phyloP scores from a whole-genome alignment of 2,329 filamentous ascomycete species.

The Verticillium longisporum region DNA sequence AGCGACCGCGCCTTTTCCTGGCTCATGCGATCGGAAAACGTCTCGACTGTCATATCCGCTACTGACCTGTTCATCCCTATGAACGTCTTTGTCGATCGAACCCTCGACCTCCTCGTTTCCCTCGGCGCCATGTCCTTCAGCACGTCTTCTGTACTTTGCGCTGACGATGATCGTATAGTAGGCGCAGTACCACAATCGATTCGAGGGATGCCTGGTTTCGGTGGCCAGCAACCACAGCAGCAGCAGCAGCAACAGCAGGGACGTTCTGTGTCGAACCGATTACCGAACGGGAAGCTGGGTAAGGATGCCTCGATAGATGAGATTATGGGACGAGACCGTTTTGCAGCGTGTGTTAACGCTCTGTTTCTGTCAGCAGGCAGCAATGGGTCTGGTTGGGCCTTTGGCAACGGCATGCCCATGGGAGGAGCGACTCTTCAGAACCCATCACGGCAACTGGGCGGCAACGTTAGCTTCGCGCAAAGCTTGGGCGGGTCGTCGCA shows the following conservation, averaged over 20 bases:
- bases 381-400: constrained; percentile 53
- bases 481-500: constrained; percentile 54
- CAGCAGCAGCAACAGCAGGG: constrained; percentile 33
- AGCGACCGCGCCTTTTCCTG: background rate
- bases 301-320: constrained; percentile 14
- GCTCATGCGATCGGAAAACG: background rate
- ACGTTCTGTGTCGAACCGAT: constrained; percentile 48
- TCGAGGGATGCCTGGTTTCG: constrained; percentile 56
- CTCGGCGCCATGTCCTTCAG: background rate
- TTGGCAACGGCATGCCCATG: constrained; percentile 56
- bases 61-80: background rate
- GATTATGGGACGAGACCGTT: background rate
- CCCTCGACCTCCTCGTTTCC: background rate
- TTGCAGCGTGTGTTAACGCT: background rate
- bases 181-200: constrained; percentile 56
- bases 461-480: constrained; percentile 60
- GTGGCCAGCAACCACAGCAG: constrained; percentile 52
- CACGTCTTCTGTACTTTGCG: constrained; percentile 2
- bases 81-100: background rate
- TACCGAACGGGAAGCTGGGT: constrained; percentile 63
- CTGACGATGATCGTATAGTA: constrained; percentile 28
- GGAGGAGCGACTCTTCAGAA: constrained; percentile 47
- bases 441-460: constrained; percentile 45
- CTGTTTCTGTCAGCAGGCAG: constrained; percentile 27
- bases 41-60: background rate